These are phyloP conservation scores for Heliamphora pulchella DNA, from an alignment of 179 eudicot species.

Conservation along the genomic window DNA sequence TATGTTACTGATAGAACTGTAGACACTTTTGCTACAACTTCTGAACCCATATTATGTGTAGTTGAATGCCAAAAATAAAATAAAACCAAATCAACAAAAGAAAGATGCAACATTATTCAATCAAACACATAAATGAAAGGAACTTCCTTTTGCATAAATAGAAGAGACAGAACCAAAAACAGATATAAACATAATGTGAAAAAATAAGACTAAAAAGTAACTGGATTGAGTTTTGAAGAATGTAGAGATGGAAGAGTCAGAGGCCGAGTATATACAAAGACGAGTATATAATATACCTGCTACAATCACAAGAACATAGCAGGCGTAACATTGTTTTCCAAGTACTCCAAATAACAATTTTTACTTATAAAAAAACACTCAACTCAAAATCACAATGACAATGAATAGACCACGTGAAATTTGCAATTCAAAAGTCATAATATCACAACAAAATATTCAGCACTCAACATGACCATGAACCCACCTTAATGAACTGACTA, in stretches of 20 bases:
- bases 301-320: background rate
- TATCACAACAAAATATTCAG: background rate
- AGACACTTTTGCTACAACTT: background rate
- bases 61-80: background rate
- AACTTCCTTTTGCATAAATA: background rate
- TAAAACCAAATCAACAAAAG: background rate
- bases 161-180: background rate
- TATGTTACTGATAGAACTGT: background rate
- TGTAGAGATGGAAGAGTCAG: background rate
- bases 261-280: background rate
- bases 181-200: background rate
- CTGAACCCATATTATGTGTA: background rate
- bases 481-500: conserved; percentile 90
- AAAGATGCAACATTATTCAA: background rate
- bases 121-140: background rate
- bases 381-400: background rate
- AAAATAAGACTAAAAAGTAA: background rate
- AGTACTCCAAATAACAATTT: background rate
- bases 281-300: background rate
- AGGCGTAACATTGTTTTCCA: background rate
- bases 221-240: background rate
- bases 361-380: no score
- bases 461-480: conserved; percentile 10
- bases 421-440: background rate
- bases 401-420: background rate